phyloP scores from a whole-genome alignment of 441 rosid genomes.

The Biscutella laevigata region DNA sequence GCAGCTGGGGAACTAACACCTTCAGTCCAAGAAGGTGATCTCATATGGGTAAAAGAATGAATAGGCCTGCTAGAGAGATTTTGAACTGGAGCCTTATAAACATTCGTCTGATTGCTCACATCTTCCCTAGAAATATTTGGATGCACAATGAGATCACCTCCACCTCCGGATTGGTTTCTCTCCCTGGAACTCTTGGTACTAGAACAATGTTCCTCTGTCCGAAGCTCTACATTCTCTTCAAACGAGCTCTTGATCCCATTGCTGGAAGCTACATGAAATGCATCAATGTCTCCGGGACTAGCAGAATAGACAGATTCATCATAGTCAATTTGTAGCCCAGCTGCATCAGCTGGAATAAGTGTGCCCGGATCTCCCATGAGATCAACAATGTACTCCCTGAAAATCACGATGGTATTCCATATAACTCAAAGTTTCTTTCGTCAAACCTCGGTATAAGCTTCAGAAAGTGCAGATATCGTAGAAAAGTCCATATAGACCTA shows the following conservation, averaged over 20 bases:
- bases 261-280: constrained; percentile 52
- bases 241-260: constrained; percentile 53
- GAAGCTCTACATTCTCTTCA: constrained; percentile 50
- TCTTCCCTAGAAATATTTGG: constrained; percentile 30
- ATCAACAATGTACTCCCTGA: constrained; percentile 97
- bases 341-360: constrained; percentile 86
- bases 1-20: constrained; percentile 90
- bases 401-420: constrained; percentile 23
- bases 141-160: constrained; percentile 25
- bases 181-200: constrained; percentile 37
- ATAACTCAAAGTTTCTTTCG: constrained; percentile 1
- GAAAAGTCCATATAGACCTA: not conserved
- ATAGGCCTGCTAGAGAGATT: constrained; percentile 46
- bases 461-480: not conserved
- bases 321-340: constrained; percentile 55
- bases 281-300: constrained; percentile 51
- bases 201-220: constrained; percentile 16
- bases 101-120: constrained; percentile 21
- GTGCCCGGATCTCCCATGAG: constrained; percentile 98
- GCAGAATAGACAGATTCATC: constrained; percentile 53
- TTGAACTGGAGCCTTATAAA: constrained; percentile 30
- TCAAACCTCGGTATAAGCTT: not conserved
- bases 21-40: constrained; percentile 99
- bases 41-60: constrained; percentile 53
- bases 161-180: constrained; percentile 31